These are phyloP conservation scores for Monascus ruber DNA, from an alignment of 2,329 filamentous ascomycete genomes.

Conservation along the genomic window DNA sequence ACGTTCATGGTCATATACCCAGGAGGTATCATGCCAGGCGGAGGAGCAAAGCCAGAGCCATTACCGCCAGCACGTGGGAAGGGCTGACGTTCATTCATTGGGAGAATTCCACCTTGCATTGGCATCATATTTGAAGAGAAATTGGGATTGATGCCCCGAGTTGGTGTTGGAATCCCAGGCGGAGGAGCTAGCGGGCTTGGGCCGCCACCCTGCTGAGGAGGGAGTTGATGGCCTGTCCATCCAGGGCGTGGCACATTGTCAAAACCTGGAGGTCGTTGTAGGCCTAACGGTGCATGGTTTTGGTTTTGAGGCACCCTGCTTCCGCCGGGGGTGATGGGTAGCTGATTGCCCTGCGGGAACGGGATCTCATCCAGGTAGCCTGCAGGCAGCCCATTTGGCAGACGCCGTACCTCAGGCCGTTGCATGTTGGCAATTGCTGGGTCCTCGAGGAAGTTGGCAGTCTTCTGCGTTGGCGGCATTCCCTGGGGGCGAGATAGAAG, in stretches of 20 bases:
- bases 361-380: conserved; percentile 32
- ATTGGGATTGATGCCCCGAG: conserved; percentile 26
- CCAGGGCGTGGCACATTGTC: conserved; percentile 31
- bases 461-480: conserved; percentile 23
- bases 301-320: conserved; percentile 21
- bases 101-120: conserved; percentile 22
- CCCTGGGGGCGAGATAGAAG: conserved; percentile 23
- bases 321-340: conserved; percentile 23
- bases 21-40: conserved; percentile 35
- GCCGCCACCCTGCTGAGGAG: conserved; percentile 16
- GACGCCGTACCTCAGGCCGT: conserved; percentile 26
- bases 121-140: conserved; percentile 26
- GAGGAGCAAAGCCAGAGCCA: conserved; percentile 20
- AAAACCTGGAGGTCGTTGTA: conserved; percentile 35
- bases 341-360: conserved; percentile 24
- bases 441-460: conserved; percentile 31
- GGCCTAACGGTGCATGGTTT: conserved; percentile 24
- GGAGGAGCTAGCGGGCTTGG: conserved; percentile 18
- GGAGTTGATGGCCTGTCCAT: conserved; percentile 25
- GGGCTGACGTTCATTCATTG: conserved; percentile 24
- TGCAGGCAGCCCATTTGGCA: conserved; percentile 26
- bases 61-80: conserved; percentile 25
- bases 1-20: conserved; percentile 32
- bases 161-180: conserved; percentile 28
- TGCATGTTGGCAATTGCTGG: conserved; percentile 33